phyloP scores from a whole-genome alignment of 306 rosid genomes.

The Ochetophila trinervis region DNA sequence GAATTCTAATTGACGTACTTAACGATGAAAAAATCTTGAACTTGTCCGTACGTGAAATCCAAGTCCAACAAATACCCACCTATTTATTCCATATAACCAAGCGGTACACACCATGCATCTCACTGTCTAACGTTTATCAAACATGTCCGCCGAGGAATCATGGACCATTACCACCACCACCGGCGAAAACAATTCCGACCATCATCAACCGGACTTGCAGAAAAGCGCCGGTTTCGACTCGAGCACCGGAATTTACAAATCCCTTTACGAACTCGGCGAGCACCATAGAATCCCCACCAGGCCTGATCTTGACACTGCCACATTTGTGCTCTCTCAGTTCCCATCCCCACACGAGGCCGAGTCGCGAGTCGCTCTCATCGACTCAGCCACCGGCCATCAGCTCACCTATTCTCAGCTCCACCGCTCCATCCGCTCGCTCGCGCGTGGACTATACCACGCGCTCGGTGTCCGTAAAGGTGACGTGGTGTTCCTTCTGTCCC shows the following conservation, averaged over 20 bases:
- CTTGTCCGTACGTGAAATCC: neutral
- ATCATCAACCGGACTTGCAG: slow-evolving; percentile 11
- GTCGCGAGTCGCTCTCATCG: slow-evolving; percentile 59
- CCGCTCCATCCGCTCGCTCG: slow-evolving; percentile 52
- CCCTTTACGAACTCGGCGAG: slow-evolving; percentile 34
- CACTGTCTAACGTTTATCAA: slow-evolving; percentile 10
- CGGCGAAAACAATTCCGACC: slow-evolving; percentile 22
- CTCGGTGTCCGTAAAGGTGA: slow-evolving; percentile 68
- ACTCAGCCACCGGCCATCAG: slow-evolving; percentile 36
- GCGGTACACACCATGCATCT: neutral
- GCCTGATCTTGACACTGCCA: slow-evolving; percentile 50
- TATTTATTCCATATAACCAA: neutral
- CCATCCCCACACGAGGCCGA: slow-evolving; percentile 48
- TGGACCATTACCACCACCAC: slow-evolving; percentile 15
- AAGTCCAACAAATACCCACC: neutral
- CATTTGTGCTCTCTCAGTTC: slow-evolving; percentile 67
- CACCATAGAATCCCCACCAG: slow-evolving; percentile 42
- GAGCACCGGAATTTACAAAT: slow-evolving; percentile 55
- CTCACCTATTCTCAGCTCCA: slow-evolving; percentile 60
- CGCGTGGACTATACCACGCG: slow-evolving; percentile 60
- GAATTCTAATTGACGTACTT: slow-evolving; percentile 21
- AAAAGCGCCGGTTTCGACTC: slow-evolving; percentile 48
- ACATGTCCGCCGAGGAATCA: slow-evolving; percentile 47
- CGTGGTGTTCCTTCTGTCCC: slow-evolving; percentile 64
- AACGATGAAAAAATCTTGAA: slow-evolving; percentile 23